phyloP scores from a whole-genome alignment of 345 rosid species.

The Viola odorata region DNA sequence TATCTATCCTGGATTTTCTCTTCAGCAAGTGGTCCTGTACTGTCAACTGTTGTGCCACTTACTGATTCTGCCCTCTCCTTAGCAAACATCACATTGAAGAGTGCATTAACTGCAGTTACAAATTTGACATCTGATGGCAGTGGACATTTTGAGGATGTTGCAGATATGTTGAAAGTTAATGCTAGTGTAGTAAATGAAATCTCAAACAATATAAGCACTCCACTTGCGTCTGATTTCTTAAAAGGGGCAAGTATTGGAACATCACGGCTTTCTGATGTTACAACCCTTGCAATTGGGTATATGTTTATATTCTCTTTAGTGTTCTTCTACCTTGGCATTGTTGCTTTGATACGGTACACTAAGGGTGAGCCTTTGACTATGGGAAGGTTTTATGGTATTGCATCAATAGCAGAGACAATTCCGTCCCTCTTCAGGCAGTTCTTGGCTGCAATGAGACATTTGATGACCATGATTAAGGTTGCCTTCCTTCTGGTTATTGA shows the following conservation, averaged over 20 bases:
- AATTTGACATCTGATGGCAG: conserved; percentile 69
- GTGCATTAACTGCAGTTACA: conserved; percentile 60
- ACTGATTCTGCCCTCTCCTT: conserved; percentile 62
- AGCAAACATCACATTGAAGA: conserved; percentile 68
- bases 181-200: conserved; percentile 49
- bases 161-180: conserved; percentile 59
- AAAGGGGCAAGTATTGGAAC: conserved; percentile 55
- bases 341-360: conserved; percentile 78
- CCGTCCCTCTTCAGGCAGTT: conserved; percentile 93
- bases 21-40: conserved; percentile 62
- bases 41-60: conserved; percentile 61
- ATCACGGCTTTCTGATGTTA: conserved; percentile 88
- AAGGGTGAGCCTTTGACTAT: conserved; percentile 89
- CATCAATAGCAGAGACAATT: conserved; percentile 75
- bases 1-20: conserved; percentile 77
- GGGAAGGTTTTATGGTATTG: conserved; percentile 81
- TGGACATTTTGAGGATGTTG: conserved; percentile 50
- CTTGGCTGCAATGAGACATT: conserved; percentile 94
- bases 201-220: conserved; percentile 46
- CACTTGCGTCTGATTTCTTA: conserved; percentile 54
- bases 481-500: conserved; percentile 97
- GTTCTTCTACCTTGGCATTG: conserved; percentile 73
- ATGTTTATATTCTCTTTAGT: conserved; percentile 64
- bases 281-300: conserved; percentile 92
- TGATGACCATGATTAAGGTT: conserved; percentile 99